Conservation (phyloP, 129 eudicot species). For the Saussurea involucrata region DNA sequence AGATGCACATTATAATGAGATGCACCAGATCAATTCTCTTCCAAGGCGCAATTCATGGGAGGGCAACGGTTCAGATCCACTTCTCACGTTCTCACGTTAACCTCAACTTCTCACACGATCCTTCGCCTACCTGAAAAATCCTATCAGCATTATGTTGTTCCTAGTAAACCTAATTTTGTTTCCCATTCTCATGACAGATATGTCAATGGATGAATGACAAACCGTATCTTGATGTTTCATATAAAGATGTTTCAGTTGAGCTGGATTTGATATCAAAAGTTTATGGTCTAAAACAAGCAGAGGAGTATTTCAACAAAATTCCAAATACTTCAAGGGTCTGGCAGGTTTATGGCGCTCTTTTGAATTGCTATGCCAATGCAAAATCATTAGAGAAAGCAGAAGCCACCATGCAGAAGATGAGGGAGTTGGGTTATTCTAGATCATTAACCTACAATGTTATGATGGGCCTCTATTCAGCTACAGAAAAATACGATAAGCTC, state of each 20-base stretch:
- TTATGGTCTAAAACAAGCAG: slow-evolving; percentile 47
- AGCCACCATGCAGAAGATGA: slow-evolving; percentile 43
- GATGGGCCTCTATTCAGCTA: slow-evolving; percentile 42
- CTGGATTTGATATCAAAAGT: slow-evolving; percentile 48
- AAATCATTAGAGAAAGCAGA: slow-evolving; percentile 48
- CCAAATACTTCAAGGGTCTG: slow-evolving; percentile 33
- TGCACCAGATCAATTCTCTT: too few species aligned
- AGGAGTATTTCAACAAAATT: slow-evolving; percentile 40
- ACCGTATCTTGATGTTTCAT: slow-evolving; percentile 28
- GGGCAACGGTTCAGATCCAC: too few species aligned
- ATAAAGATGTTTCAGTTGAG: slow-evolving; percentile 34
- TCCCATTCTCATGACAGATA: slow-evolving; percentile 26
- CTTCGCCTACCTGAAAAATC: not conserved
- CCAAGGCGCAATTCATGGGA: too few species aligned
- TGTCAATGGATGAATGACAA: slow-evolving; percentile 47
- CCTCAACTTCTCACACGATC: too few species aligned
- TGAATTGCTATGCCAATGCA: slow-evolving; percentile 36
- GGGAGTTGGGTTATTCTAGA: slow-evolving; percentile 29
- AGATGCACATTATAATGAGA: too few species aligned
- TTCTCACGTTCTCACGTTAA: too few species aligned
- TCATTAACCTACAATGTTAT: slow-evolving; percentile 48
- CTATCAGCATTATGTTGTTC: not conserved
- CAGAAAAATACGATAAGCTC: slow-evolving; percentile 30
- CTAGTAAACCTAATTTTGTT: not conserved
- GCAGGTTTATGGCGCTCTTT: slow-evolving; percentile 50